These are phyloP conservation scores for Collybiopsis confluens DNA, from an alignment of 768 basidiomycete species.

Conservation along the genomic window DNA sequence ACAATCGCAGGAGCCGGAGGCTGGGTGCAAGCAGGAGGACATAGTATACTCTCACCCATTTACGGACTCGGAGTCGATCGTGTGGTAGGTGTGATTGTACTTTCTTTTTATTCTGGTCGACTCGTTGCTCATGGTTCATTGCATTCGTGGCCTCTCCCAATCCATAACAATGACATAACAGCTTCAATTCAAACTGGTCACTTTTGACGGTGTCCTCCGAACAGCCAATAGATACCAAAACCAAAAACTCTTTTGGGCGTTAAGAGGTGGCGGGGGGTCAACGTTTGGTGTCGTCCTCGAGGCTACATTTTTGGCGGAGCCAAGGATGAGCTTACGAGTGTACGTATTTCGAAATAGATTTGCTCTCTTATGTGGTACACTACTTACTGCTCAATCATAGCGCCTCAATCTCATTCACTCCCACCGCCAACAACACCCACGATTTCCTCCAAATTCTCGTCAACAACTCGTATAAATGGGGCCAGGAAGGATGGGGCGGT, in stretches of 20 bases:
- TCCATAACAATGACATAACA: not conserved
- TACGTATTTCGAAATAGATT: slow-evolving; percentile 1
- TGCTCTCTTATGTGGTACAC: not conserved
- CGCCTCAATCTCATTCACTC: slow-evolving; percentile 21
- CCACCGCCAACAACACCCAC: slow-evolving; percentile 14
- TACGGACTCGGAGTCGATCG: slow-evolving; percentile 21
- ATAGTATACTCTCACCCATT: slow-evolving; percentile 18
- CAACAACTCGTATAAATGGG: slow-evolving; percentile 26
- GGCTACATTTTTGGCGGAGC: slow-evolving; percentile 14
- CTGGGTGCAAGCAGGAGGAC: slow-evolving; percentile 24
- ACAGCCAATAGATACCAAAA: slow-evolving; percentile 28
- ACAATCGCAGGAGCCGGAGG: slow-evolving; percentile 29
- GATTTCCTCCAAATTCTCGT: slow-evolving; percentile 24
- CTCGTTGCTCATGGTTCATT: not conserved
- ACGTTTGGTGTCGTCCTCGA: slow-evolving; percentile 29
- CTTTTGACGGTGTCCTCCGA: slow-evolving; percentile 28
- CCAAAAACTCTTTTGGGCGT: slow-evolving; percentile 31
- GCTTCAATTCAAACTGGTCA: slow-evolving; percentile 30
- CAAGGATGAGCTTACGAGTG: slow-evolving; percentile 15
- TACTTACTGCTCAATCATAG: slow-evolving; percentile 11
- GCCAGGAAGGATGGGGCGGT: slow-evolving; percentile 32
- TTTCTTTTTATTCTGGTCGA: too few relatives aligned
- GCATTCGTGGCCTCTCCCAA: too few relatives aligned
- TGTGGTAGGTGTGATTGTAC: slow-evolving; percentile 17
- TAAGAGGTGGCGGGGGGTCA: slow-evolving; percentile 30